A percentile compares a stretch with the other conserved stretches of the same genome.
phyloP scores from a whole-genome alignment of 805 yeast genomes.

The Maudiozyma bulderi region DNA sequence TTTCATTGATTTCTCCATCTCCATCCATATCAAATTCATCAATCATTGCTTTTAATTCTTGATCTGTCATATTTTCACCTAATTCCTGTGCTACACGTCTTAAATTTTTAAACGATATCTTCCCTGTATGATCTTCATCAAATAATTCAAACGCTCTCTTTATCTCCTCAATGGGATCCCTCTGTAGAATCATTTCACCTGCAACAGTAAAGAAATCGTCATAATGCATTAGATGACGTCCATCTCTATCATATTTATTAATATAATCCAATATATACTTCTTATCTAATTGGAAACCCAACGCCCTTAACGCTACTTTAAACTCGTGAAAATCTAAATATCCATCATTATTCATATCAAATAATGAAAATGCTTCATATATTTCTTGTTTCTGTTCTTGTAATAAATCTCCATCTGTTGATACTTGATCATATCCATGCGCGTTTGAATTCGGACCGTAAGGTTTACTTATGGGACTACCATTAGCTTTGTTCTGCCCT shows the following conservation, averaged over 20 bases:
- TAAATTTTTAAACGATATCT: conserved; percentile 69
- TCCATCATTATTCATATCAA: conserved; percentile 90
- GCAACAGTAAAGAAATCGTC: conserved; percentile 69
- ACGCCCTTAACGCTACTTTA: conserved; percentile 87
- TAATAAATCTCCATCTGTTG: conserved; percentile 45
- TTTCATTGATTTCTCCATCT: conserved; percentile 89
- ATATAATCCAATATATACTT: conserved; percentile 67
- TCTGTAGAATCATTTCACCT: conserved; percentile 68
- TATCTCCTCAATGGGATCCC: conserved; percentile 92
- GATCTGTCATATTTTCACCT: conserved; percentile 87
- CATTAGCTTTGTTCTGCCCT: conserved; percentile 1
- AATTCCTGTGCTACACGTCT: conserved; percentile 85
- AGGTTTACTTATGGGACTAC: background rate
- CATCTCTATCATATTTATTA: conserved; percentile 66
- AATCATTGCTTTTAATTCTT: conserved; percentile 91
- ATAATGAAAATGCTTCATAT: conserved; percentile 81
- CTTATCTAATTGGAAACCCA: conserved; percentile 79
- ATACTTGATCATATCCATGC: background rate
- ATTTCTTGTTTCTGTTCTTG: conserved; percentile 88
- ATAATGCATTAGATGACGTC: conserved; percentile 59
- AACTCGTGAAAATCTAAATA: conserved; percentile 84
- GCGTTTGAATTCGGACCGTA: background rate
- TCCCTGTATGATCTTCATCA: conserved; percentile 83
- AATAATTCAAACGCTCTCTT: conserved; percentile 80
- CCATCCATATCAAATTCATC: conserved; percentile 94